These are phyloP conservation scores for Annulohypoxylon nitens DNA, from an alignment of 495 filamentous ascomycete species.

Conservation along the genomic window DNA sequence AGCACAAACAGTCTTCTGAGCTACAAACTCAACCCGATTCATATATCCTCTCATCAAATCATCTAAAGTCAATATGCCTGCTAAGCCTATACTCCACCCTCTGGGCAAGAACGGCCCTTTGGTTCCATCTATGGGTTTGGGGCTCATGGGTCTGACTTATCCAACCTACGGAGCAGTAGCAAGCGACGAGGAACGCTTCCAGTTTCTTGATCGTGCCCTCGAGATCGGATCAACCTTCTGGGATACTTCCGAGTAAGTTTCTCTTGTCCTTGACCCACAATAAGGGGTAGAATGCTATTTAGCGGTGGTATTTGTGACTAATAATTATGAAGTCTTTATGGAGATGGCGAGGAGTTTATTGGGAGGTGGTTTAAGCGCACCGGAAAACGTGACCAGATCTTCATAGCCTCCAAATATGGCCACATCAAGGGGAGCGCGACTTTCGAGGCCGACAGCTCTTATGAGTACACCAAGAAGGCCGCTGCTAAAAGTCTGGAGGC, in stretches of 20 bases:
- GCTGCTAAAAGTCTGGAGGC: conserved; percentile 60
- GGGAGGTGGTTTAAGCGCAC: conserved; percentile 67
- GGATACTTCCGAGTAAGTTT: conserved; percentile 63
- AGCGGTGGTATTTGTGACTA: not conserved
- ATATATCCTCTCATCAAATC: not conserved
- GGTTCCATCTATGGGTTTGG: conserved; percentile 66
- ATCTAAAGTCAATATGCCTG: conserved; percentile 39
- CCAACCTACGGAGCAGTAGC: conserved; percentile 56
- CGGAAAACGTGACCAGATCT: conserved; percentile 65
- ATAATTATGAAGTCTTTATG: conserved; percentile 49
- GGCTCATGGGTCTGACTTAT: conserved; percentile 63
- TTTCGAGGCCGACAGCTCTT: conserved; percentile 53
- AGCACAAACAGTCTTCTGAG: not conserved
- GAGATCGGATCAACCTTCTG: conserved; percentile 69
- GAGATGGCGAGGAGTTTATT: conserved; percentile 62
- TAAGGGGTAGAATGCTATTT: not conserved
- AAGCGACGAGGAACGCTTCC: conserved; percentile 63
- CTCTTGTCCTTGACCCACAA: not conserved
- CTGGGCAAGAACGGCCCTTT: conserved; percentile 67
- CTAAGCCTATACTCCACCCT: conserved; percentile 42
- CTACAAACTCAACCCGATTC: not conserved
- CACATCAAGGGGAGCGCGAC: conserved; percentile 46
- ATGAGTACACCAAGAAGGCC: conserved; percentile 60
- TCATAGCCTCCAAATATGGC: conserved; percentile 70
- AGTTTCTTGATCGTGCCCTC: conserved; percentile 65